These are phyloP conservation scores for Phytophthora parvispora DNA, from an alignment of 352 stramenopile genomes.

Conservation along the genomic window DNA sequence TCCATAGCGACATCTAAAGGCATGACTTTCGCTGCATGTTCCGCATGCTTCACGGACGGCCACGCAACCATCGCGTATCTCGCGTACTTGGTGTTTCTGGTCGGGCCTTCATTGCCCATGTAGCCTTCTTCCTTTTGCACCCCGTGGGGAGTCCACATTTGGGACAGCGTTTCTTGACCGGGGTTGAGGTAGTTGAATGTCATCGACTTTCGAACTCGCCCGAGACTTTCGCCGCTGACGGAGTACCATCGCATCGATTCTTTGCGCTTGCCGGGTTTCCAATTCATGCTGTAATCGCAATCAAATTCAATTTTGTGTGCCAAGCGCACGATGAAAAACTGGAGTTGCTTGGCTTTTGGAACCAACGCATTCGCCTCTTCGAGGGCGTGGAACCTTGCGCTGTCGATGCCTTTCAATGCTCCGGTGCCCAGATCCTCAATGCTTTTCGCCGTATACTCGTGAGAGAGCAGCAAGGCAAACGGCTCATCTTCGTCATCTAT, in stretches of 20 bases:
- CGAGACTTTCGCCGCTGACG: background rate
- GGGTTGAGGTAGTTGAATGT: slow-evolving; percentile 26
- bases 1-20: background rate
- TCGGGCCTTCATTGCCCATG: slow-evolving; percentile 11
- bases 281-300: background rate
- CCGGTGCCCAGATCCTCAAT: slow-evolving; percentile 11
- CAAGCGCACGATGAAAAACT: slow-evolving; percentile 20
- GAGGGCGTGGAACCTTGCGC: slow-evolving; percentile 11
- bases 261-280: background rate
- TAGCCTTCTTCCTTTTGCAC: slow-evolving; percentile 21
- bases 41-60: background rate
- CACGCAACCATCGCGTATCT: slow-evolving; percentile 23
- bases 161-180: slow-evolving; percentile 3
- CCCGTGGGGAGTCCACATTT: slow-evolving; percentile 16
- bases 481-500: slow-evolving; percentile 36
- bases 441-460: slow-evolving; percentile 28
- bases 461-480: slow-evolving; percentile 22
- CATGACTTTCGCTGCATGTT: slow-evolving; percentile 2
- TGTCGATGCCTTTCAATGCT: slow-evolving; percentile 24
- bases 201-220: background rate
- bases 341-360: background rate
- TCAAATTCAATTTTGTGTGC: slow-evolving; percentile 14
- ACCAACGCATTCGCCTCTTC: slow-evolving; percentile 6
- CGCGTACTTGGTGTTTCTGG: slow-evolving; percentile 24
- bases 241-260: background rate